Percentiles rank a stretch among this genome's conserved stretches.
These are phyloP conservation scores for Volutella citrinella DNA, from an alignment of 2,329 filamentous ascomycete genomes.

Conservation along the genomic window DNA sequence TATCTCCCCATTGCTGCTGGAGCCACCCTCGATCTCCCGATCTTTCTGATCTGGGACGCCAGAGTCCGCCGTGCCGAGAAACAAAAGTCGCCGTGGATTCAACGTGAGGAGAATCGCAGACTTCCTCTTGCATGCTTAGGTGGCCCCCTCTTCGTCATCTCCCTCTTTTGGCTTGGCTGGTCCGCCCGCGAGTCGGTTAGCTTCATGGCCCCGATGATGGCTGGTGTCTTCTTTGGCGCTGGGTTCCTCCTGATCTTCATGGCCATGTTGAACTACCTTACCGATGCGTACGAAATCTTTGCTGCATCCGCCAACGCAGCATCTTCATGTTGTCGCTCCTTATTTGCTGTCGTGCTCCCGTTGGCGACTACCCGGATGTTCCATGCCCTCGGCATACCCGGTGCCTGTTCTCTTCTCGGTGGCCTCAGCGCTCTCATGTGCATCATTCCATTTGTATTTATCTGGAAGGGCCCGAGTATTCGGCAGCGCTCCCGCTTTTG, in stretches of 20 bases:
- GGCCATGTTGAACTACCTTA: constrained; percentile 61
- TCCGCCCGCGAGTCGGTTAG: constrained; percentile 45
- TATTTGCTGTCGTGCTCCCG: constrained; percentile 75
- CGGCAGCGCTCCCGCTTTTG: constrained; percentile 60
- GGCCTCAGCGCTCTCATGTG: constrained; percentile 50
- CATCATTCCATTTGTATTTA: constrained; percentile 49
- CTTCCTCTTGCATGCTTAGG: constrained; percentile 70
- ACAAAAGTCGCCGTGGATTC: constrained; percentile 53
- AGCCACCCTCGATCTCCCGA: constrained; percentile 52
- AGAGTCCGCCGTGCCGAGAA: constrained; percentile 52
- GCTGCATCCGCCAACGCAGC: constrained; percentile 75
- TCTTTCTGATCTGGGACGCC: constrained; percentile 65
- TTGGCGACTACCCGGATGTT: constrained; percentile 54
- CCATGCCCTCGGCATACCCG: constrained; percentile 41
- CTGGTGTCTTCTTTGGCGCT: constrained; percentile 59
- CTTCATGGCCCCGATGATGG: constrained; percentile 56
- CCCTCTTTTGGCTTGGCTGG: constrained; percentile 63
- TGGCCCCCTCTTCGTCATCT: constrained; percentile 58
- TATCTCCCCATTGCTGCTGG: constrained; percentile 69
- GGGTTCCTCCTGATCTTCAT: constrained; percentile 64
- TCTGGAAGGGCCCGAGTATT: constrained; percentile 54
- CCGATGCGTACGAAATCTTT: constrained; percentile 65
- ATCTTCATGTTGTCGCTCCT: constrained; percentile 87
- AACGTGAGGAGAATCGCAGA: constrained; percentile 63
- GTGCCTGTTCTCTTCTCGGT: constrained; percentile 51